phyloP scores from a whole-genome alignment of 225 moss, liverwort and hornwort species.

The Sphagnum contortum region DNA sequence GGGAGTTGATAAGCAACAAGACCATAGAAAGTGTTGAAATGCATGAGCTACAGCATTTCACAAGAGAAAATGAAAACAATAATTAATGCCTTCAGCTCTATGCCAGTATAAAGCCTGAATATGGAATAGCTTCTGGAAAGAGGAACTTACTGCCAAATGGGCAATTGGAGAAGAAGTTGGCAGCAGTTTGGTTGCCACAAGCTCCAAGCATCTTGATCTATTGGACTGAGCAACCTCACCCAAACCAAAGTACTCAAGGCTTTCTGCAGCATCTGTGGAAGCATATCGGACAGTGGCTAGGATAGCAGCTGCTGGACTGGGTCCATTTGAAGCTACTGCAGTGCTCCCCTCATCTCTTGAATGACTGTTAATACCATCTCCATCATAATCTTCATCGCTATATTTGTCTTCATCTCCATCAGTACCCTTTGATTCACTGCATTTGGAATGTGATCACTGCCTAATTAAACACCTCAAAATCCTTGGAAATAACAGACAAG shows the following conservation, averaged over 20 bases:
- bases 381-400: slow-evolving; percentile 11
- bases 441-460: neutral
- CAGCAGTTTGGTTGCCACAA: slow-evolving; percentile 16
- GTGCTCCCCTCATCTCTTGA: slow-evolving; percentile 9
- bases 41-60: too few relatives aligned
- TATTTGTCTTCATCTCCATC: slow-evolving; percentile 11
- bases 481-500: too few relatives aligned
- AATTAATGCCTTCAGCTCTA: too few relatives aligned
- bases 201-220: slow-evolving; percentile 10
- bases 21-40: too few relatives aligned
- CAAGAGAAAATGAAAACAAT: too few relatives aligned
- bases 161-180: slow-evolving; percentile 18
- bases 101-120: too few relatives aligned
- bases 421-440: slow-evolving; percentile 12
- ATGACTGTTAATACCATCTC: slow-evolving; percentile 6
- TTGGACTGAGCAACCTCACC: slow-evolving; percentile 17
- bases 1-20: too few relatives aligned
- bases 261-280: slow-evolving; percentile 12
- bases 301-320: slow-evolving; percentile 4
- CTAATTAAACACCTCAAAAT: too few relatives aligned
- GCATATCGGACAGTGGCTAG: slow-evolving; percentile 15
- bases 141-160: slow-evolving; percentile 18
- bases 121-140: neutral
- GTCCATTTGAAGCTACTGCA: neutral
- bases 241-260: slow-evolving; percentile 20